Percentiles rank a stretch among this genome's conserved stretches.
These are phyloP conservation scores for Ephemerocybe angulata DNA, from an alignment of 768 basidiomycete species.

Conservation along the genomic window DNA sequence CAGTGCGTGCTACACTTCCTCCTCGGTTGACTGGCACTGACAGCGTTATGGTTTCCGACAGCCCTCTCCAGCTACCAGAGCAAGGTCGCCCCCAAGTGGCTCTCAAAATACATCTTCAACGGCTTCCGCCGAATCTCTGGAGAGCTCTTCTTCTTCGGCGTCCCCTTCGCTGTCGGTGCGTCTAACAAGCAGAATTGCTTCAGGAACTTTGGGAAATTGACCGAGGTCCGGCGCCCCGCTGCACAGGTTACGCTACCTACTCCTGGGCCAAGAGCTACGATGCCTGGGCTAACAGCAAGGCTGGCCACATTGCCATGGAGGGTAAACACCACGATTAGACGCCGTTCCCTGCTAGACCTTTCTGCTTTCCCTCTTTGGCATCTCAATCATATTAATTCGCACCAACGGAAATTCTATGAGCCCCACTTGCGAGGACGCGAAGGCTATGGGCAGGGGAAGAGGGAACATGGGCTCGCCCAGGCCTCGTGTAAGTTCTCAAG, in stretches of 20 bases:
- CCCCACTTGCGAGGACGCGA: too few relatives aligned
- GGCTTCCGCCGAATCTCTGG: slow-evolving; percentile 73
- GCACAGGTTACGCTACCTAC: slow-evolving; percentile 72
- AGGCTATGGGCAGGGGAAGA: too few relatives aligned
- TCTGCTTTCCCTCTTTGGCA: too few relatives aligned
- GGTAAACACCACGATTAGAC: slow-evolving; percentile 35
- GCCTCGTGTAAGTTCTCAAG: too few relatives aligned
- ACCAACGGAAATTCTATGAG: too few relatives aligned
- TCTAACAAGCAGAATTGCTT: slow-evolving; percentile 13
- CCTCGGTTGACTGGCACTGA: slow-evolving; percentile 1
- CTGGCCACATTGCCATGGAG: slow-evolving; percentile 63
- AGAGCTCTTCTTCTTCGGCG: slow-evolving; percentile 72
- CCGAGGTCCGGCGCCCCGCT: slow-evolving; percentile 1
- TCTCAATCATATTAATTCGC: too few relatives aligned
- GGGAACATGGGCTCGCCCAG: too few relatives aligned
- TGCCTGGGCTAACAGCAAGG: slow-evolving; percentile 72
- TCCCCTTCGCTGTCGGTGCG: slow-evolving; percentile 78
- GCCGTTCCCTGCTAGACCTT: too few relatives aligned
- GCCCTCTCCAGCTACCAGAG: slow-evolving; percentile 83
- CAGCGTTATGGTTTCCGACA: slow-evolving; percentile 24
- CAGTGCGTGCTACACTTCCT: slow-evolving; percentile 50
- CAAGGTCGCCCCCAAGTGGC: slow-evolving; percentile 64
- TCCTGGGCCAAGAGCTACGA: slow-evolving; percentile 73
- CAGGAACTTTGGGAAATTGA: neutral
- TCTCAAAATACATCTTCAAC: slow-evolving; percentile 81